Evolutionary conservation across 768 basidiomycete genomes (phyloP), one percentile per base, ranked within the genome.

Genomic region (Lactifluus subvellereus): DNA sequence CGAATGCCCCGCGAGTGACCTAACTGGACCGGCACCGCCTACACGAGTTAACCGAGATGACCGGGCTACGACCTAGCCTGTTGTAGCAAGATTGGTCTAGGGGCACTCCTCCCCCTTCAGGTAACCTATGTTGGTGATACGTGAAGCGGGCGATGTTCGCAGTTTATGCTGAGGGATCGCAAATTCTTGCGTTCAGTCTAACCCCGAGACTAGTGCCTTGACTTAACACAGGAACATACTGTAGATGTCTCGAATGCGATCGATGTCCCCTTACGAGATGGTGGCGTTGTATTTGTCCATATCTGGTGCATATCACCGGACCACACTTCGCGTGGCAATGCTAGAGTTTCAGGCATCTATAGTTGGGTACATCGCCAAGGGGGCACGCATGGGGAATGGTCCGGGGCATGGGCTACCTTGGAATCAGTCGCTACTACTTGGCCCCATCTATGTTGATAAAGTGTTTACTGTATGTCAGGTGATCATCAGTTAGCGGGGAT

Each of bases 1-100:
- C 57, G 57, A 63, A 22, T 22, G n/a, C 62, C 52, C 62, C 62
- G 47, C 62, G 57, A 63, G 55, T n/a, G 2, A 42, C 8, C 11
- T 20, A 1, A 22, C 40, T 35, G 27, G 16, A 52, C 55, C 55
- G 61, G 62, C 11, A 14, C 30, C 62, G 62, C 52, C 33, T 63
- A 59, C 27, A 13, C 6, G 13, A 22, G 2, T 13, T 59, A 54
- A 20, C 62, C 57, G 57, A 49, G 0, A 20, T 45, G 33, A 43
- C 20, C 27, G 8, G 30, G 27, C 27, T 27, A 27, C 27, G 27
- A 27, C 27, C 57, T 38, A 58, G 49, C 30, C 49, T 18, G 22
- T 20, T 40, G 33, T 45, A n/a, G 50, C 27, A 52, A 37, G 33
- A 27, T 6, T 33, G 40, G 49, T 30, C 48, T 40, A 35, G 27